These are phyloP conservation scores for Buddleja alternifolia DNA, from an alignment of 257 asterid genomes.

Conservation along the genomic window DNA sequence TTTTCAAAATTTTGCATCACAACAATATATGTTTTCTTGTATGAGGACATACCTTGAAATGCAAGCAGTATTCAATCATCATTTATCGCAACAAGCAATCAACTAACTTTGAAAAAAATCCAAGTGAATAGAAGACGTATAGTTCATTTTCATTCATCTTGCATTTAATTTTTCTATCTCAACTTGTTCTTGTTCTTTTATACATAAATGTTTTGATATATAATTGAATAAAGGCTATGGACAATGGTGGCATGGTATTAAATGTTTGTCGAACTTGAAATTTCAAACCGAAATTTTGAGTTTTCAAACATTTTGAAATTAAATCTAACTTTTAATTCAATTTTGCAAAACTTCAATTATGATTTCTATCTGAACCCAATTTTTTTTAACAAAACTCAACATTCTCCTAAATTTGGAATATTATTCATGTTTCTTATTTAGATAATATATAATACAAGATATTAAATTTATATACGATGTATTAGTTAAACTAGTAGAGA, in stretches of 20 bases:
- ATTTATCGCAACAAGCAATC: not conserved
- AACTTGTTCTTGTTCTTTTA: not conserved
- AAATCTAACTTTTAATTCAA: too few species aligned
- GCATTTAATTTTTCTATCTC: not conserved
- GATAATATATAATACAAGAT: too few species aligned
- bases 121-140: not conserved
- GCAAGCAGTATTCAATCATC: not conserved
- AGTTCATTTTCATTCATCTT: not conserved
- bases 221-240: not conserved
- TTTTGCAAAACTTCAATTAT: too few species aligned
- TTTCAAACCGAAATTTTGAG: too few species aligned
- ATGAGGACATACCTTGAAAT: not conserved
- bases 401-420: too few species aligned
- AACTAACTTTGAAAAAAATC: constrained; percentile 10
- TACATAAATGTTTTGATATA: not conserved
- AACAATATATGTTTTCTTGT: not conserved
- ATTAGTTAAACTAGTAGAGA: too few species aligned
- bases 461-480: too few species aligned
- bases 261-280: too few species aligned
- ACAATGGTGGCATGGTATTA: not conserved
- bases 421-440: too few species aligned
- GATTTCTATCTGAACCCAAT: too few species aligned
- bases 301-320: too few species aligned
- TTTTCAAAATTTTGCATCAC: not conserved
- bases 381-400: too few species aligned